Base-by-base conservation (phyloP, 345 rosid genomes). In the Corchorus olitorius region DNA sequence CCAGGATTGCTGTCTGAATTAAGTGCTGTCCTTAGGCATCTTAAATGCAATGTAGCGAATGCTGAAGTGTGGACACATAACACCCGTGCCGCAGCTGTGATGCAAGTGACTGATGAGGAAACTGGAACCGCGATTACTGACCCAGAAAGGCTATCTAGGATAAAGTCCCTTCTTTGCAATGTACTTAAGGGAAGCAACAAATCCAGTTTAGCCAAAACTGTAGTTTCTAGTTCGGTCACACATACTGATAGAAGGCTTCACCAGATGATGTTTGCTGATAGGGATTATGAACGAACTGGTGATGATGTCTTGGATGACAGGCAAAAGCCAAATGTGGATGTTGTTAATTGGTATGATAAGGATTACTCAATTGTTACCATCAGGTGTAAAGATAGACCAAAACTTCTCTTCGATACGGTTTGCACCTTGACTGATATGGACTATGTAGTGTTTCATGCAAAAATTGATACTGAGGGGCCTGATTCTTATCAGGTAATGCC, bases 11-110 rank as follows among this genome's bases (percentile, higher is more conserved):
- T 96, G 8, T 96, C 99, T 75, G 99, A 96, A 83, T 84, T 96
- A 62, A 84, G 89, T 62, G 99, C 99, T 50, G 95, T 92, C 45
- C 89, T 96, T 64, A 83, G 89, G 55, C 89, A 96, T 81, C 91
- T 91, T 50, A 88, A 91, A 79, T 96, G 98, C 92, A 91, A 82
- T 68, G 92, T 96, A 27, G 82, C 91, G 70, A 89, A 74, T 74
- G 99, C 97, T 9, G 99, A 91, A 83, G 89, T 92, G 9, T 96
- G 99, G 99, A 96, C 99, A 37, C 99, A 96, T 66, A 93, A 96
- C 72, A 89, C 86, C 3, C 82, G 97, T 65, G 99, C 92, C 56
- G 98, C 99, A 11, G 97, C 97, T 8, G 97, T 96, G 76, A 87
- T 96, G 93, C 89, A 90, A 62, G 97, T 96, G 69, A 89, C 93